Conservation (phyloP, 1,284 basidiomycete genomes). For the Heliocybe sulcata region DNA sequence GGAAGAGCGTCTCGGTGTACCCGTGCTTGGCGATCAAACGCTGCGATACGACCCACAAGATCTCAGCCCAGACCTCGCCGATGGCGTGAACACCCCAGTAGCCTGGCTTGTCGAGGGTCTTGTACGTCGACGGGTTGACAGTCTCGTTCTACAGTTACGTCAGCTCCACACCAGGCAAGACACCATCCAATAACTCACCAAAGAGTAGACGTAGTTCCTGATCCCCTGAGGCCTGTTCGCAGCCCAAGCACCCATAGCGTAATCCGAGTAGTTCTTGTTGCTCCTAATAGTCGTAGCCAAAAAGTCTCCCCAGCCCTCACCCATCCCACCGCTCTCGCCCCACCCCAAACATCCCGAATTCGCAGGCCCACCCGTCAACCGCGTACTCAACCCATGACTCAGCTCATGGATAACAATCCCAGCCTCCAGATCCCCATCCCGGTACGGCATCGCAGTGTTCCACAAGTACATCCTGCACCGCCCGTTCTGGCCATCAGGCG, state of each 20-base stretch:
- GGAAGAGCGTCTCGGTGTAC: conserved; percentile 74
- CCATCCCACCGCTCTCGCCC: conserved; percentile 96
- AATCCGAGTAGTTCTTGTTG: conserved; percentile 66
- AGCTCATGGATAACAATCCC: conserved; percentile 92
- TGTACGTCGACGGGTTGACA: conserved; percentile 88
- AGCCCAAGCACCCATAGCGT: conserved; percentile 93
- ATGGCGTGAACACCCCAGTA: conserved; percentile 92
- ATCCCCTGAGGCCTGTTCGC: conserved; percentile 76
- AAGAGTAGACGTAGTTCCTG: conserved; percentile 82
- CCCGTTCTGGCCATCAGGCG: conserved; percentile 69
- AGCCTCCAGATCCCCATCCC: conserved; percentile 93
- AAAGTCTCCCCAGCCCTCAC: conserved; percentile 91
- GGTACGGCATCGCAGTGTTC: conserved; percentile 84
- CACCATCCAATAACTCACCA: conserved; percentile 29
- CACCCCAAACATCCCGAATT: conserved; percentile 93
- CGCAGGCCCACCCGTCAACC: conserved; percentile 88
- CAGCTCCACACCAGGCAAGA: background rate
- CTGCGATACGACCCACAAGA: conserved; percentile 82
- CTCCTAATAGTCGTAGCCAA: conserved; percentile 82
- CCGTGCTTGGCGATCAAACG: conserved; percentile 77
- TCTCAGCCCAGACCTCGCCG: conserved; percentile 94
- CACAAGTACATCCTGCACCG: conserved; percentile 97
- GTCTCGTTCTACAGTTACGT: conserved; percentile 43
- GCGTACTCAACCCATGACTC: conserved; percentile 86
- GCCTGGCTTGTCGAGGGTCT: conserved; percentile 90